Evolutionary conservation across 305 asterid genomes (phyloP), one percentile per base, ranked within the genome.

Genomic region (Rubia peregrina): DNA sequence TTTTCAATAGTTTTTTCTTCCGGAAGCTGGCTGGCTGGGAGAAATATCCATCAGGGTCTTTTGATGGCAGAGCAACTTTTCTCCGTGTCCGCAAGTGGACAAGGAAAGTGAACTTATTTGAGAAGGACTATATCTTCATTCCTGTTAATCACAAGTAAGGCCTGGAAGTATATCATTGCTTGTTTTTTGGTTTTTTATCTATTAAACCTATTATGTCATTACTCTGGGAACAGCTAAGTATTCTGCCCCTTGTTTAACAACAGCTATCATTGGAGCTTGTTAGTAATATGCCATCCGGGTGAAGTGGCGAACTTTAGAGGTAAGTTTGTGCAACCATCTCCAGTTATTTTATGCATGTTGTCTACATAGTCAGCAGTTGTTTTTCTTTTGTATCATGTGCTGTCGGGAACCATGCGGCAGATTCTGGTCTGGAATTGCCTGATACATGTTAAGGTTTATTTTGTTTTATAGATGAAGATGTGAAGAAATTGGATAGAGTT

Each of bases 31-130:
- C 96, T 66, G 96, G 91, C 85, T 80, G 88, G 91, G 99, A 91
- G 78, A 94, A 89, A 83, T 95, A 94, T 83, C 96, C 99, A 55
- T 82, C 92, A 68, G 87, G 88, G 79, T 88, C 93, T 73, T 84
- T 85, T 78, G 97, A 91, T 73, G 96, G 97, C 73, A 88, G 80
- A 74, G 96, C 98, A 74, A 94, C 97, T 74, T 94, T 94, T 81
- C 86, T 81, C 70, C 98, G 95, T 76, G 99, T 94, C 79, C 95
- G 96, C 72, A 94, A 94, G 82, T 94, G 99, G 99, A 94, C 99
- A 62, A 91, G 97, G 83, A 94, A 90, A 86, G 84, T 93, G 69
- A 85, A 90, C 82, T 84, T 93, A 68, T 92, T 93, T 69, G 95
- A 89, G 36, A 93, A 93, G 86, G 97, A 91, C 78, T 93, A 86